Evolutionary conservation across 129 eudicot genomes (phyloP).

Genomic region (Heracleum sosnowskyi): DNA sequence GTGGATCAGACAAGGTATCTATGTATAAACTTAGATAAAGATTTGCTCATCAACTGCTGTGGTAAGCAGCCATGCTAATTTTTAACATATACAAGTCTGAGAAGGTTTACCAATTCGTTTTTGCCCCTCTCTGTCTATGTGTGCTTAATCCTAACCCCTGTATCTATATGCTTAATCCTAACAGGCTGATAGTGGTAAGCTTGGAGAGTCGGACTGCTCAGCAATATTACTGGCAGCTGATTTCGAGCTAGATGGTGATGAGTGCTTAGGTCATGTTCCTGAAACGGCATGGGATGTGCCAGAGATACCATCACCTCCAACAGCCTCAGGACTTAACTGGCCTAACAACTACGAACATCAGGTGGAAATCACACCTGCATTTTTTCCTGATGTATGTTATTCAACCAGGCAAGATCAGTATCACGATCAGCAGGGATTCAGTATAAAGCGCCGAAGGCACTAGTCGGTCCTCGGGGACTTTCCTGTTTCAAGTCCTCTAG

Average conservation of each 20-base stretch:
- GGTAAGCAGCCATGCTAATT: neutral
- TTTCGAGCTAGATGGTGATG: conserved; percentile 58
- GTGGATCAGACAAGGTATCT: conserved; percentile 62
- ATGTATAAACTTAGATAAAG: no score
- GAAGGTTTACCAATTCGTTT: neutral
- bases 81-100: neutral
- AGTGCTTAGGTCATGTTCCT: conserved; percentile 64
- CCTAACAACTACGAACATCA: conserved; percentile 27
- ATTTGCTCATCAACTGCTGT: no score
- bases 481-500: neutral
- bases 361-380: conserved; percentile 31
- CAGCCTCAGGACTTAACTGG: conserved; percentile 81
- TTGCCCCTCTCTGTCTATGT: no score
- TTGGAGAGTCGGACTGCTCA: conserved; percentile 68
- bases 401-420: conserved; percentile 21
- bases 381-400: conserved; percentile 63
- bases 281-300: conserved; percentile 79
- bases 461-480: conserved; percentile 15
- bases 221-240: conserved; percentile 45
- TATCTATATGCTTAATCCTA: neutral
- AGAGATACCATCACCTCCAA: conserved; percentile 71
- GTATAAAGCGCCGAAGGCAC: conserved; percentile 34
- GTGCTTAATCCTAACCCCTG: neutral
- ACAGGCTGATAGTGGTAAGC: conserved; percentile 81
- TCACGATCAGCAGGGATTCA: conserved; percentile 21